Evolutionary conservation across 768 basidiomycete genomes (phyloP).

Genomic region (Russula dissimulans): DNA sequence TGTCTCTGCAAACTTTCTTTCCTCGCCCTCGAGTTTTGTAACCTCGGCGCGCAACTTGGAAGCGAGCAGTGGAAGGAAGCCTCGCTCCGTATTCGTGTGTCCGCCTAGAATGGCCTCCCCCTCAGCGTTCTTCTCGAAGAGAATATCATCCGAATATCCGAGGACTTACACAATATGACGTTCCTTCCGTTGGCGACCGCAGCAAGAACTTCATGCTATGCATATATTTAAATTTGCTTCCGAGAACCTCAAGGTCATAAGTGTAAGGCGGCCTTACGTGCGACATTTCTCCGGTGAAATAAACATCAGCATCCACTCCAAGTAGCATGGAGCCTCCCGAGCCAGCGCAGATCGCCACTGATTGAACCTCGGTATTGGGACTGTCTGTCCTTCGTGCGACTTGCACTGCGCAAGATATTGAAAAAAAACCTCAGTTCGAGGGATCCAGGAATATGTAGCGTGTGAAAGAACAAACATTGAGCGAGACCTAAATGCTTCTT

Average conservation of each 20-base stretch:
- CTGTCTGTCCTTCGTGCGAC: slow-evolving; percentile 37
- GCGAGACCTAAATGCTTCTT: slow-evolving; percentile 22
- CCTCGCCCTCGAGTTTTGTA: slow-evolving; percentile 30
- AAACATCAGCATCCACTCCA: slow-evolving; percentile 71
- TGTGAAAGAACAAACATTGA: slow-evolving; percentile 34
- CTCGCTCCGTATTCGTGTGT: slow-evolving; percentile 93
- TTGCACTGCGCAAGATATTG: slow-evolving; percentile 42
- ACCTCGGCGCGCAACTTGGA: slow-evolving; percentile 50
- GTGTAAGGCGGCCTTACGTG: slow-evolving; percentile 44
- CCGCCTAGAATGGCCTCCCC: slow-evolving; percentile 43
- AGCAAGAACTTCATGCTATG: slow-evolving; percentile 79
- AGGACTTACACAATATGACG: slow-evolving; percentile 70
- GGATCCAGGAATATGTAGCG: neutral
- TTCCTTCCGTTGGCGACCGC: slow-evolving; percentile 66
- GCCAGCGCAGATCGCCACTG: slow-evolving; percentile 87
- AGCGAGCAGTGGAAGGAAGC: slow-evolving; percentile 73
- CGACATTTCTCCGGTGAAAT: slow-evolving; percentile 87
- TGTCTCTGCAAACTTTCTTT: slow-evolving; percentile 25
- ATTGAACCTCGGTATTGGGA: slow-evolving; percentile 29
- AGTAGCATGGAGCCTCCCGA: slow-evolving; percentile 72
- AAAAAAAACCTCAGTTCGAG: neutral
- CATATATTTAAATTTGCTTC: slow-evolving; percentile 13
- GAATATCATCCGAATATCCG: neutral
- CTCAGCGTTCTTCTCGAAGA: neutral
- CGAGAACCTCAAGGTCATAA: neutral